Percentiles rank a stretch among this genome's conserved stretches.
Evolutionary conservation across 768 basidiomycete species (phyloP).

Genomic region (Coprinellus micaceus): DNA sequence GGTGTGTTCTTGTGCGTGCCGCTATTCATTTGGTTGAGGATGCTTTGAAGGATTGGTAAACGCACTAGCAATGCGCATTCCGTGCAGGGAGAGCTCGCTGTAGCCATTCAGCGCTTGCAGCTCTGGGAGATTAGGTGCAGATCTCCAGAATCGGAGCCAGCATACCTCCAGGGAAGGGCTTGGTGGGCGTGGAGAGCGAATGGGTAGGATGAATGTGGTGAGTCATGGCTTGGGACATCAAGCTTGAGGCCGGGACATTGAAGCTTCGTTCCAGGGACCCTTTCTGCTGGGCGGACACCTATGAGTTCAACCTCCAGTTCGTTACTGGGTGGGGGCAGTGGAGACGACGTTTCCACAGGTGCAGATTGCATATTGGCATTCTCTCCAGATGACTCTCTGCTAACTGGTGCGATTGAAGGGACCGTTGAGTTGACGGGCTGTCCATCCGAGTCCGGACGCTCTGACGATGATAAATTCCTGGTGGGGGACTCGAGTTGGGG

Average conservation of each 20-base stretch:
- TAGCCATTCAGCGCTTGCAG: neutral
- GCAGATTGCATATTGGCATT: too few species aligned
- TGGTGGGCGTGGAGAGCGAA: neutral
- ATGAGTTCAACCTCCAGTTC: too few species aligned
- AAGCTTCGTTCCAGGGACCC: neutral
- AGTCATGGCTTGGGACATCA: neutral
- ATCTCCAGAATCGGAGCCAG: neutral
- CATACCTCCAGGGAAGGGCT: neutral
- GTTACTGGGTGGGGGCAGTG: too few species aligned
- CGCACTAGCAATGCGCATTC: neutral
- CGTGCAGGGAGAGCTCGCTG: neutral
- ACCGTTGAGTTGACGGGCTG: too few species aligned
- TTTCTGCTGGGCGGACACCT: neutral
- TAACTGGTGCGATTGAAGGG: too few species aligned
- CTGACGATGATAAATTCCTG: too few species aligned
- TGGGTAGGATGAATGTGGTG: neutral
- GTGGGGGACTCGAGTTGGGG: too few species aligned
- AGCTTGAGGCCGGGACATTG: neutral
- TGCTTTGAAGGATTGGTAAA: neutral
- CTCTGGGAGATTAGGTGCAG: neutral
- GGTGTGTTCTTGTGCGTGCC: neutral
- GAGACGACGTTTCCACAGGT: too few species aligned
- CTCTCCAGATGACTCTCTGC: too few species aligned
- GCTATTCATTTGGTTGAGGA: neutral
- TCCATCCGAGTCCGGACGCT: too few species aligned